Conservation (phyloP, 331 rosid species). For the Pyracantha coccinea region DNA sequence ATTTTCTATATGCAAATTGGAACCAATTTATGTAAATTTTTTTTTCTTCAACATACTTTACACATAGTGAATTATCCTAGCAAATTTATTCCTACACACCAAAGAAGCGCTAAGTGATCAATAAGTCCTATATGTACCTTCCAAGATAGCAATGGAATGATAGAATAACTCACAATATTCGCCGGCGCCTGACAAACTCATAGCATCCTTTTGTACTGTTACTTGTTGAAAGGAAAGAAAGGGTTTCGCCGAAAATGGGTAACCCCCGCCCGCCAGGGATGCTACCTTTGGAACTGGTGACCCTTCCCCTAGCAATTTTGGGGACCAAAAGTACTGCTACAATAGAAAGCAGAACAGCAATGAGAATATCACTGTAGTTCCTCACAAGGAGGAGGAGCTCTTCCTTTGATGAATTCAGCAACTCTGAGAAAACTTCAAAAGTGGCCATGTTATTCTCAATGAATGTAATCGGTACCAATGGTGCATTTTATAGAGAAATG, state of each 20-base stretch:
- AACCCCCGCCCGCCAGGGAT: conserved; percentile 61
- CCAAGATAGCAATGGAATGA: neutral
- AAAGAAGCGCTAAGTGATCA: too few relatives aligned
- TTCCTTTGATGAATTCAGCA: conserved; percentile 31
- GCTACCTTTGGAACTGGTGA: conserved; percentile 8
- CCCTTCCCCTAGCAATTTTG: conserved; percentile 32
- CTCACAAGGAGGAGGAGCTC: conserved; percentile 24
- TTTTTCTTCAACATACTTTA: too few relatives aligned
- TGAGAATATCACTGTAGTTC: conserved; percentile 20
- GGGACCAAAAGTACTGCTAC: conserved; percentile 31
- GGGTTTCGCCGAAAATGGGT: conserved; percentile 61
- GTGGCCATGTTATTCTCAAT: too few relatives aligned
- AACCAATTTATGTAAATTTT: too few relatives aligned
- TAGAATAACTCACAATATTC: conserved; percentile 47
- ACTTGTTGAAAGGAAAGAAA: conserved; percentile 60
- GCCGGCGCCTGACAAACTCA: conserved; percentile 61
- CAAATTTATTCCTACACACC: too few relatives aligned
- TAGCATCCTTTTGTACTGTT: conserved; percentile 66
- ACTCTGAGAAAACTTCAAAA: neutral
- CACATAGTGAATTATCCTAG: too few relatives aligned
- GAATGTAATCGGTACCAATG: too few relatives aligned
- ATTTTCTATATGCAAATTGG: too few relatives aligned
- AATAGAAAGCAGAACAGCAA: conserved; percentile 28
- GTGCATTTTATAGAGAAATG: too few relatives aligned
- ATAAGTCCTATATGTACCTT: neutral